Evolutionary conservation across 2,329 filamentous ascomycete species (phyloP).

Genomic region (Trichoderma arundinaceum): DNA sequence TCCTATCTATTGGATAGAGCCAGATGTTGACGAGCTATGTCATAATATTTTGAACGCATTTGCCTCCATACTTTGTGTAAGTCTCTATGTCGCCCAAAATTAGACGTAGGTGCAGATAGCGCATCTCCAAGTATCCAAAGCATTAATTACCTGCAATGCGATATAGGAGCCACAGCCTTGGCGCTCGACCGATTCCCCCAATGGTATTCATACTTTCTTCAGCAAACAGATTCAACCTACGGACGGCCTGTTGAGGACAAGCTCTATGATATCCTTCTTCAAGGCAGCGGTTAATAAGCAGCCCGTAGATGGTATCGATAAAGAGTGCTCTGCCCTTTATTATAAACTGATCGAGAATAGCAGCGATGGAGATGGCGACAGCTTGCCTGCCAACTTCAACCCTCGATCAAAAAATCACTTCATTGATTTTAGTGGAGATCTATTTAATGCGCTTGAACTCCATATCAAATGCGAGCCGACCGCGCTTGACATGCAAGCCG

Average conservation of each 20-base stretch:
- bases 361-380: slow-evolving; percentile 17
- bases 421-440: neutral
- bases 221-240: neutral
- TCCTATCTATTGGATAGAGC: slow-evolving; percentile 1
- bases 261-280: neutral
- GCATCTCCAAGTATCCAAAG: too few species aligned
- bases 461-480: slow-evolving; percentile 24
- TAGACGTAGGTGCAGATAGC: too few species aligned
- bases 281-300: neutral
- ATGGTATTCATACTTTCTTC: neutral
- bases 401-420: slow-evolving; percentile 19
- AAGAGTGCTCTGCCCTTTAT: neutral
- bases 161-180: neutral
- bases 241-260: neutral
- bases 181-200: neutral
- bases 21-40: neutral
- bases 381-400: neutral
- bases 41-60: neutral
- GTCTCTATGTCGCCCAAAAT: too few species aligned
- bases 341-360: neutral
- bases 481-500: neutral
- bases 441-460: slow-evolving; percentile 23
- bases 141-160: neutral
- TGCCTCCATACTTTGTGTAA: neutral
- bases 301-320: neutral